Evolutionary conservation across 352 stramenopile genomes (phyloP).

Genomic region (Phytophthora palmivora): DNA sequence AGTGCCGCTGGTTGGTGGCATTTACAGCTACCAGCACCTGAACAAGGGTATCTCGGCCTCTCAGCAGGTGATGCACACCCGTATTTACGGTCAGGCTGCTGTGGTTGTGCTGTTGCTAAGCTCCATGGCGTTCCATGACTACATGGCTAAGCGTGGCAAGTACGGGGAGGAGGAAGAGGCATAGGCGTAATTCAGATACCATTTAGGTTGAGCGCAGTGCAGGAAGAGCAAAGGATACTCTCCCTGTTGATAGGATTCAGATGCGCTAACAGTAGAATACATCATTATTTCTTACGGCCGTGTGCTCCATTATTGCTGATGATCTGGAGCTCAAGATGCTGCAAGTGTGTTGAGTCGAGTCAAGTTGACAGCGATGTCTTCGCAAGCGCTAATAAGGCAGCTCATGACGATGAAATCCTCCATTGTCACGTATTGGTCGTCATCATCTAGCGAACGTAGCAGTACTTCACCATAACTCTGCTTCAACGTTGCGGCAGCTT

Average conservation of each 20-base stretch:
- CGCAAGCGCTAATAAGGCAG: constrained; percentile 61
- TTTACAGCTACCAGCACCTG: constrained; percentile 66
- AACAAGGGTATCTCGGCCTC: constrained; percentile 73
- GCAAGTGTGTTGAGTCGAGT: constrained; percentile 61
- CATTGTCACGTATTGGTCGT: constrained; percentile 46
- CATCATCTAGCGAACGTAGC: constrained; percentile 33
- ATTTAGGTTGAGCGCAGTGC: constrained; percentile 6
- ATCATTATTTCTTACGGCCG: constrained; percentile 13
- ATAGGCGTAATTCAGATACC: not conserved
- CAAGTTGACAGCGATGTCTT: constrained; percentile 60
- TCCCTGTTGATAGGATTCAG: too few relatives aligned
- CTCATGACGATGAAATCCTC: constrained; percentile 78
- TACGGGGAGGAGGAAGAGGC: constrained; percentile 51
- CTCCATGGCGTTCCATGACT: constrained; percentile 85
- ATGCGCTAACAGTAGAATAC: constrained; percentile 24
- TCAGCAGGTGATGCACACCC: constrained; percentile 84
- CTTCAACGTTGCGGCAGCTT: constrained; percentile 51
- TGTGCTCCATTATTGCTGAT: not conserved
- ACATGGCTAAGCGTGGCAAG: constrained; percentile 69
- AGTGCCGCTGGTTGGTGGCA: constrained; percentile 65
- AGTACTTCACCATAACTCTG: constrained; percentile 60
- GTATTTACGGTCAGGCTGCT: constrained; percentile 75
- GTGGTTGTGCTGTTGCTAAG: constrained; percentile 68
- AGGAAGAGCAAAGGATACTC: not conserved
- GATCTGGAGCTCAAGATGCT: constrained; percentile 35